phyloP scores from a whole-genome alignment of 805 yeast species.

The Zygotorulaspora danielsina region DNA sequence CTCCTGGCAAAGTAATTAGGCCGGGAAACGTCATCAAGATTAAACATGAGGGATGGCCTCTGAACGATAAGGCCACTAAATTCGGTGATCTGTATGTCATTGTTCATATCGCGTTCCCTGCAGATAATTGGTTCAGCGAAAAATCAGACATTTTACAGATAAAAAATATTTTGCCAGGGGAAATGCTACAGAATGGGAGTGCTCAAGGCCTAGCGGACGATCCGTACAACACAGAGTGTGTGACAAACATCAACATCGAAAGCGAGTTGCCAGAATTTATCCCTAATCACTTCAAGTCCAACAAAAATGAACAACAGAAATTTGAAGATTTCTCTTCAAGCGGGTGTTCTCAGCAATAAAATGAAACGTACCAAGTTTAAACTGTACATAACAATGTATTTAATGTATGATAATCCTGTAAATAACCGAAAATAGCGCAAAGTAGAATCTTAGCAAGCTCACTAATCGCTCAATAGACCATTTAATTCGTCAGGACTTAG shows the following conservation, averaged over 20 bases:
- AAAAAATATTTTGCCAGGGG: conserved; percentile 50
- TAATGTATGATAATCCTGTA: conserved; percentile 2
- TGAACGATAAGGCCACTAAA: conserved; percentile 33
- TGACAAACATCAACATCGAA: conserved; percentile 27
- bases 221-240: conserved; percentile 31
- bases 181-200: conserved; percentile 3
- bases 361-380: neutral
- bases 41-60: conserved; percentile 81
- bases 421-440: neutral
- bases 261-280: conserved; percentile 28
- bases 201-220: conserved; percentile 9
- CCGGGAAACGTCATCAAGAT: conserved; percentile 70
- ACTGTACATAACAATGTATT: conserved; percentile 1
- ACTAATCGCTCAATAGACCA: conserved; percentile 16
- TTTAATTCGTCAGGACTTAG: conserved; percentile 25
- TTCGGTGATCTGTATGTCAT: conserved; percentile 70
- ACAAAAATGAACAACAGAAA: neutral
- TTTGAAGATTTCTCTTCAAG: conserved; percentile 23
- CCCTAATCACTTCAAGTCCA: conserved; percentile 1
- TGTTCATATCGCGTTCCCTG: conserved; percentile 75
- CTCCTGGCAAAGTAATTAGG: conserved; percentile 73
- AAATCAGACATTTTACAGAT: conserved; percentile 56
- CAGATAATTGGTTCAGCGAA: conserved; percentile 80
- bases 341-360: conserved; percentile 42
- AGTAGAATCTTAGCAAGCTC: neutral